These are phyloP conservation scores for Buxus sempervirens DNA, from an alignment of 164 flowering plant genomes.

Conservation along the genomic window DNA sequence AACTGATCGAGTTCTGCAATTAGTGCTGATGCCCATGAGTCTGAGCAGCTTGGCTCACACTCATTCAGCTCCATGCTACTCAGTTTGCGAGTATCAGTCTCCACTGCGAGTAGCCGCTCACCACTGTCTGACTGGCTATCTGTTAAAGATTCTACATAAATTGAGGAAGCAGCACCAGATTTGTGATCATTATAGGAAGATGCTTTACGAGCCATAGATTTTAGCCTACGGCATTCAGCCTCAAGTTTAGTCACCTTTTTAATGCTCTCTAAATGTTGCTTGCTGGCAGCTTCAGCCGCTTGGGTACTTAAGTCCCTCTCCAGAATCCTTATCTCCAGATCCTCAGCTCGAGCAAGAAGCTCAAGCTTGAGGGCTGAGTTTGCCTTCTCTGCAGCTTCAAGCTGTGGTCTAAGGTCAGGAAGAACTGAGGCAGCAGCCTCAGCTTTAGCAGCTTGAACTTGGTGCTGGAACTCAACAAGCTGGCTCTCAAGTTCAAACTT, in stretches of 20 bases:
- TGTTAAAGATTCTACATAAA: constrained; percentile 55
- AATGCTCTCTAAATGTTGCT: constrained; percentile 80
- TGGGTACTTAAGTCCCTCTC: constrained; percentile 90
- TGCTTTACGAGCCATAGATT: constrained; percentile 38
- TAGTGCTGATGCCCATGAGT: constrained; percentile 70
- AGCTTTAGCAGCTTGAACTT: constrained; percentile 38
- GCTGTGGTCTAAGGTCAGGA: constrained; percentile 30
- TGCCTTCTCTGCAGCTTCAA: constrained; percentile 56
- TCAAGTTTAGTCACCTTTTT: constrained; percentile 81
- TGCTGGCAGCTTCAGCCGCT: constrained; percentile 90
- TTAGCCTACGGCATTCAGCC: constrained; percentile 75
- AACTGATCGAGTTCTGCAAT: constrained; percentile 64
- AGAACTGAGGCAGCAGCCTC: constrained; percentile 25
- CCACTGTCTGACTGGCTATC: constrained; percentile 79
- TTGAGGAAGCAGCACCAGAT: constrained; percentile 38
- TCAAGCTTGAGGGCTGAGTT: constrained; percentile 54
- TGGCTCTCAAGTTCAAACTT: constrained; percentile 58
- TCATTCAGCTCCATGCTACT: constrained; percentile 31
- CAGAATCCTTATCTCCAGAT: constrained; percentile 58
- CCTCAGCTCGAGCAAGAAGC: constrained; percentile 49
- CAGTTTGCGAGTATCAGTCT: constrained; percentile 31
- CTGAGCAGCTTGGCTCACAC: constrained; percentile 38
- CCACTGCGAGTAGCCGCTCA: constrained; percentile 41
- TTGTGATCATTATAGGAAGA: constrained; percentile 39
- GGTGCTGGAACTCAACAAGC: constrained; percentile 45